Percentiles rank a stretch among this genome's conserved stretches.
phyloP scores from a whole-genome alignment of 2,329 filamentous ascomycete species.

The Alternaria infectoria region DNA sequence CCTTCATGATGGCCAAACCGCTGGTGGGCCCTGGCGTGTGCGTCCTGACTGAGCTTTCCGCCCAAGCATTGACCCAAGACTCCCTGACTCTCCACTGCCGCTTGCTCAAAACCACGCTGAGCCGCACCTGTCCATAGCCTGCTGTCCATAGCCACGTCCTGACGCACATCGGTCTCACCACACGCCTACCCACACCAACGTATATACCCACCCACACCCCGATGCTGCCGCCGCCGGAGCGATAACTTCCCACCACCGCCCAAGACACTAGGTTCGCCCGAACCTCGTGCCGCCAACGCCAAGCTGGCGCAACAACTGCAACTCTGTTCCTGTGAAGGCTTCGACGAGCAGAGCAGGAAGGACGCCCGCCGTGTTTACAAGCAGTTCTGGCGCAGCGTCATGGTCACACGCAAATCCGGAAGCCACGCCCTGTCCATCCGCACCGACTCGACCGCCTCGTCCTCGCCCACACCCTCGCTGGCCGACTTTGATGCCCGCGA shows the following conservation, averaged over 20 bases:
- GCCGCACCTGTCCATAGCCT: slow-evolving; percentile 35
- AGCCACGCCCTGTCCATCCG: slow-evolving; percentile 38
- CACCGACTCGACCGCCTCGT: slow-evolving; percentile 41
- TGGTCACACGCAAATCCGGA: slow-evolving; percentile 42
- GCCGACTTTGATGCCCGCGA: slow-evolving; percentile 53
- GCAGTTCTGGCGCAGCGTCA: slow-evolving; percentile 47
- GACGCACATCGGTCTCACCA: not conserved
- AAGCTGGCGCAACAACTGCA: slow-evolving; percentile 48
- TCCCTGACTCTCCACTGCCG: slow-evolving; percentile 22
- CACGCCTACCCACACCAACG: slow-evolving; percentile 11
- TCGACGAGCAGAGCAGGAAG: slow-evolving; percentile 41
- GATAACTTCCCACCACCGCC: slow-evolving; percentile 4
- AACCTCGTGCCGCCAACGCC: slow-evolving; percentile 43
- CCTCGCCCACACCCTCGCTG: slow-evolving; percentile 42
- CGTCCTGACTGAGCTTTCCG: slow-evolving; percentile 26
- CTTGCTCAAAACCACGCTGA: slow-evolving; percentile 48
- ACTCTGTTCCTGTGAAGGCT: slow-evolving; percentile 43
- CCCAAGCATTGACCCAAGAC: slow-evolving; percentile 24
- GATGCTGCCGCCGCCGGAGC: slow-evolving; percentile 8
- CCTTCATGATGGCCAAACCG: slow-evolving; percentile 17
- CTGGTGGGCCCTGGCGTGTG: slow-evolving; percentile 21
- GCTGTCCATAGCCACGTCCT: not conserved
- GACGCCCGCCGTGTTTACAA: slow-evolving; percentile 46
- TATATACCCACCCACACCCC: not conserved
- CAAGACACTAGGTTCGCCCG: slow-evolving; percentile 41